Conservation (phyloP, 148 eudicot species). For the Cornus kousa region DNA sequence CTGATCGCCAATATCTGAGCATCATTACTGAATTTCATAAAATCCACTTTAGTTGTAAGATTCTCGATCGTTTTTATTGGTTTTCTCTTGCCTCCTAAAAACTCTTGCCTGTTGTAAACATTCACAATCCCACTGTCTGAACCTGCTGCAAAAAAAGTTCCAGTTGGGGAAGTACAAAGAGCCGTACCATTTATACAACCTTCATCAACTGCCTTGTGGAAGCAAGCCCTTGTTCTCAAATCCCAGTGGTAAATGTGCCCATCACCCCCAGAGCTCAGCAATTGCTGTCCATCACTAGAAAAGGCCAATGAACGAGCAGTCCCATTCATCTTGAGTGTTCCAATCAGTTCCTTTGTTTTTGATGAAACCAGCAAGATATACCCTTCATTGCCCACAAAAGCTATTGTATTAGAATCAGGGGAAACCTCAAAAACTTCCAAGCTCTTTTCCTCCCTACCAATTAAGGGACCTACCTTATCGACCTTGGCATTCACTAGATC, state of each 20-base stretch:
- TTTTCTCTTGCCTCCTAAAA: constrained; percentile 82
- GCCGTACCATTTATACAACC: constrained; percentile 73
- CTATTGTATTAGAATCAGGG: constrained; percentile 87
- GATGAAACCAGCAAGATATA: constrained; percentile 78
- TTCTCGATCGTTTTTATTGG: constrained; percentile 75
- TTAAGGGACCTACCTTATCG: constrained; percentile 75
- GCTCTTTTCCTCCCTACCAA: constrained; percentile 92
- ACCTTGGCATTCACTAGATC: constrained; percentile 70
- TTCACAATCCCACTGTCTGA: constrained; percentile 83
- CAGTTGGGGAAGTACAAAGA: constrained; percentile 65
- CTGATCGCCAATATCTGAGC: constrained; percentile 80
- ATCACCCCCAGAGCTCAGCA: constrained; percentile 90
- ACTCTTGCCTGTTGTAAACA: constrained; percentile 70
- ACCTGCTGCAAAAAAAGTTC: constrained; percentile 83
- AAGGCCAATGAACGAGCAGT: constrained; percentile 81
- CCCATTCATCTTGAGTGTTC: constrained; percentile 92
- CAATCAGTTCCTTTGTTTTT: constrained; percentile 80
- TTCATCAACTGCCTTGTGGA: constrained; percentile 83
- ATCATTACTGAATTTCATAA: constrained; percentile 82
- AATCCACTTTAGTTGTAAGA: constrained; percentile 58
- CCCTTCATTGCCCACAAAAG: constrained; percentile 90
- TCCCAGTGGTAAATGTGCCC: constrained; percentile 92
- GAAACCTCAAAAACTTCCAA: constrained; percentile 83
- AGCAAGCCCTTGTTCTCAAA: constrained; percentile 73
- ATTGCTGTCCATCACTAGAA: constrained; percentile 56